Conservation (phyloP, 768 basidiomycete species). For the Roridomyces roridus region DNA sequence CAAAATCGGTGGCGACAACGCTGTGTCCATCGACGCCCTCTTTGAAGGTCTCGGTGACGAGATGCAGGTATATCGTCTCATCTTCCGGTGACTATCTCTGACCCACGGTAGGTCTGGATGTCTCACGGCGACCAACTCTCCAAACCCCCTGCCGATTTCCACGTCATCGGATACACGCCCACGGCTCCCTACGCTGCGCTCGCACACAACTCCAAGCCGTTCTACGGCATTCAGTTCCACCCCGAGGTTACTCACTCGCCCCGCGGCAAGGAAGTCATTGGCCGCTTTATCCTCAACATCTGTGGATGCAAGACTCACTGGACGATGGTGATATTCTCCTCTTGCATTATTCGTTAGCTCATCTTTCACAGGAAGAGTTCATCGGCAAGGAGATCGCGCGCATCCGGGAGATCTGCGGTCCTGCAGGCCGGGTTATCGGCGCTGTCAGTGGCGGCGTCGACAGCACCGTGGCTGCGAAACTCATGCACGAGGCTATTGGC, state of each 20-base stretch:
- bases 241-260: slow-evolving; percentile 97
- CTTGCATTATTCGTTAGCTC: too few species aligned
- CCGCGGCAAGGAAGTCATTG: slow-evolving; percentile 88
- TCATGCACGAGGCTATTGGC: slow-evolving; percentile 99
- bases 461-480: slow-evolving; percentile 96
- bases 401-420: slow-evolving; percentile 93
- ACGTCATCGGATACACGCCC: slow-evolving; percentile 84
- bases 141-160: slow-evolving; percentile 80
- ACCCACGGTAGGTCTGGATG: slow-evolving; percentile 91
- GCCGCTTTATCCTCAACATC: slow-evolving; percentile 81
- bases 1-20: slow-evolving; percentile 56
- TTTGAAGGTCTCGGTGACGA: slow-evolving; percentile 89
- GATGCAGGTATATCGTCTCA: slow-evolving; percentile 68
- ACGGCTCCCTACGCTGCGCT: slow-evolving; percentile 94
- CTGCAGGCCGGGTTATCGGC: slow-evolving; percentile 94
- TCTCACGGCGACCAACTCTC: slow-evolving; percentile 96
- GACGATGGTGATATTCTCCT: too few species aligned
- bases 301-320: slow-evolving; percentile 84
- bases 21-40: slow-evolving; percentile 66
- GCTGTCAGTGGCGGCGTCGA: slow-evolving; percentile 98
- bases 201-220: slow-evolving; percentile 85
- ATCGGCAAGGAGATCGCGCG: slow-evolving; percentile 95
- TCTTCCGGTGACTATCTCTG: neutral
- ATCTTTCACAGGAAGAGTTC: slow-evolving; percentile 83
- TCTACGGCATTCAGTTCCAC: slow-evolving; percentile 99